These are phyloP conservation scores for Gentiana macrophylla DNA, from an alignment of 257 asterid genomes.

Conservation along the genomic window DNA sequence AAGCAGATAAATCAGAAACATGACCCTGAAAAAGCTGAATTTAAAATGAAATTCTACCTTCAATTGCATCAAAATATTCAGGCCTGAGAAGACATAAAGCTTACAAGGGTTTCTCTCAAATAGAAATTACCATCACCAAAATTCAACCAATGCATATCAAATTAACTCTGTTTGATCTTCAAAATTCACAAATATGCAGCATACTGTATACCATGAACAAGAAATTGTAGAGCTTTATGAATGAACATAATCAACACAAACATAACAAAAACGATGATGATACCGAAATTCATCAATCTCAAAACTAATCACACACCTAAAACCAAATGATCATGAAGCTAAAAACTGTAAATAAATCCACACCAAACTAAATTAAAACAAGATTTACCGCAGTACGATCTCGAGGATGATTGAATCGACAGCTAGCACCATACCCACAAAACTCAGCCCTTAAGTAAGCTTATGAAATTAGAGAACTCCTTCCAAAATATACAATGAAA, in stretches of 20 bases:
- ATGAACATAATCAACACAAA: slow-evolving; percentile 14
- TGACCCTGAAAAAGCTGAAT: no score
- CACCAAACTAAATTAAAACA: background rate
- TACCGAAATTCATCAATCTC: slow-evolving; percentile 13
- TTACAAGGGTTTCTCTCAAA: background rate
- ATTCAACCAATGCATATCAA: slow-evolving; percentile 23
- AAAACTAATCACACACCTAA: slow-evolving; percentile 1
- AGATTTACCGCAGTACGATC: slow-evolving; percentile 46
- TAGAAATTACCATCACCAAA: slow-evolving; percentile 12
- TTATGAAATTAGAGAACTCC: no score
- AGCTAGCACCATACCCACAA: slow-evolving; percentile 83
- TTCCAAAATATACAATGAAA: no score
- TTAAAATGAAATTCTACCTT: no score
- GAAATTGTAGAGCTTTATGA: slow-evolving; percentile 1
- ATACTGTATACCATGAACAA: background rate
- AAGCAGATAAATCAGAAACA: no score
- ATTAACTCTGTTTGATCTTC: slow-evolving; percentile 8
- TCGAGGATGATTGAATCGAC: slow-evolving; percentile 95
- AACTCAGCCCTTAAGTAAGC: slow-evolving; percentile 74
- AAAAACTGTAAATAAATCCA: background rate
- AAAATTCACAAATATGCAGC: slow-evolving; percentile 11
- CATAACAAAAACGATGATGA: slow-evolving; percentile 10
- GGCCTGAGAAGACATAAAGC: no score
- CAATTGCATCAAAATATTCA: no score
- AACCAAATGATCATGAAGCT: no score